Conservation (phyloP, 305 asterid genomes). For the Rubia balearica region DNA sequence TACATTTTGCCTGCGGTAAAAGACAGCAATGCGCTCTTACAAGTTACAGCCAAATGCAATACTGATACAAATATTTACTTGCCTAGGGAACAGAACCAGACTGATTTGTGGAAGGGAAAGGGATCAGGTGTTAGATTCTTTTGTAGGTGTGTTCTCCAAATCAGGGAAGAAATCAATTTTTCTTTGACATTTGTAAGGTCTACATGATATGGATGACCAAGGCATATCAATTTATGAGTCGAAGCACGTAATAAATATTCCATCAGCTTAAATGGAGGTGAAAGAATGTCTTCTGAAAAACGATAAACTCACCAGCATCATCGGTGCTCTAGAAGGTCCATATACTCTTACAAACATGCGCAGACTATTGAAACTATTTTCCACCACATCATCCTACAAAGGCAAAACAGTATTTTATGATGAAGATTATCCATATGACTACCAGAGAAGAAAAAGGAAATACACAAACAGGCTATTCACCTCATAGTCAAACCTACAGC, state of each 20-base stretch:
- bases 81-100: not conserved
- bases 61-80: not conserved
- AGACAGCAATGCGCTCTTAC: not conserved
- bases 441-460: not conserved
- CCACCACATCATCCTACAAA: slow-evolving; percentile 65
- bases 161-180: not conserved
- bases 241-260: not conserved
- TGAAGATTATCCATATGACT: not conserved
- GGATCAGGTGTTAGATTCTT: no score
- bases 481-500: slow-evolving; percentile 87
- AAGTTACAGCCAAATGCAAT: not conserved
- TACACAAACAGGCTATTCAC: slow-evolving; percentile 29
- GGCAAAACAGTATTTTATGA: slow-evolving; percentile 8
- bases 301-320: slow-evolving; percentile 60
- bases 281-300: not conserved
- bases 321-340: slow-evolving; percentile 75
- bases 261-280: not conserved
- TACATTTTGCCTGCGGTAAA: slow-evolving; percentile 50
- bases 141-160: not conserved
- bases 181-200: not conserved
- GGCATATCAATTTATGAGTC: not conserved
- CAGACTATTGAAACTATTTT: slow-evolving; percentile 73
- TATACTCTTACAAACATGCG: slow-evolving; percentile 72
- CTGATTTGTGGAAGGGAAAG: not conserved
- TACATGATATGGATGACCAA: not conserved